phyloP scores from a whole-genome alignment of 2,329 filamentous ascomycete genomes.

The Fusarium floridanum region DNA sequence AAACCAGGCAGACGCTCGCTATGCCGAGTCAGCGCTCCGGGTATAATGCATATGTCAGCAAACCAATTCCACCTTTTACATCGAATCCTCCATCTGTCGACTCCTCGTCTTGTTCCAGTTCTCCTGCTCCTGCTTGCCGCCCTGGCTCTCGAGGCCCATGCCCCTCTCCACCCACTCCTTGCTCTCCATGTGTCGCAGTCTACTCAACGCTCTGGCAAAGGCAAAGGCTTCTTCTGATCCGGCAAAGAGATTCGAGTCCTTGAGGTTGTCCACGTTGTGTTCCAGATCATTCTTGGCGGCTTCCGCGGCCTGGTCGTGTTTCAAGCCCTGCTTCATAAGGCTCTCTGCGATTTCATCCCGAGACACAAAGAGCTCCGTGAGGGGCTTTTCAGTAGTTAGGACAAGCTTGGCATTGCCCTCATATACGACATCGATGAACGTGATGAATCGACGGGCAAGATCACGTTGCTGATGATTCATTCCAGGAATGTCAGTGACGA shows the following conservation, averaged over 20 bases:
- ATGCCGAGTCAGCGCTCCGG: slow-evolving; percentile 45
- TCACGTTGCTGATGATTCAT: slow-evolving; percentile 92
- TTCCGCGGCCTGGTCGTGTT: slow-evolving; percentile 62
- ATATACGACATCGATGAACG: slow-evolving; percentile 96
- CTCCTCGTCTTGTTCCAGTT: slow-evolving; percentile 75
- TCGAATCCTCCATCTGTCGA: slow-evolving; percentile 76
- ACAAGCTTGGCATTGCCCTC: slow-evolving; percentile 94
- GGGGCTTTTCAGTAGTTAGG: slow-evolving; percentile 86
- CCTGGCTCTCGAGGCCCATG: slow-evolving; percentile 73
- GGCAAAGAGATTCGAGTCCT: slow-evolving; percentile 87
- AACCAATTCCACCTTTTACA: slow-evolving; percentile 56
- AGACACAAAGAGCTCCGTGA: slow-evolving; percentile 88
- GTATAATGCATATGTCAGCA: slow-evolving; percentile 45
- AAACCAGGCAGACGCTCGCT: slow-evolving; percentile 47
- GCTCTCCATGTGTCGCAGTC: slow-evolving; percentile 93
- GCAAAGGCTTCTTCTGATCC: slow-evolving; percentile 98
- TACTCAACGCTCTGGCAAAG: slow-evolving; percentile 87
- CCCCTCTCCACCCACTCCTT: slow-evolving; percentile 93
- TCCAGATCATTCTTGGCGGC: slow-evolving; percentile 90
- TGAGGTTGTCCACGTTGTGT: slow-evolving; percentile 85
- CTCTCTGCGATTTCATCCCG: slow-evolving; percentile 73
- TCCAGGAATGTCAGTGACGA: slow-evolving; percentile 89
- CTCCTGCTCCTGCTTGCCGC: slow-evolving; percentile 75
- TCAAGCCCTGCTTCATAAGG: slow-evolving; percentile 64
- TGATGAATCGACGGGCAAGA: slow-evolving; percentile 93